phyloP scores from a whole-genome alignment of 2,329 filamentous ascomycete genomes.

The Ilyonectria robusta region DNA sequence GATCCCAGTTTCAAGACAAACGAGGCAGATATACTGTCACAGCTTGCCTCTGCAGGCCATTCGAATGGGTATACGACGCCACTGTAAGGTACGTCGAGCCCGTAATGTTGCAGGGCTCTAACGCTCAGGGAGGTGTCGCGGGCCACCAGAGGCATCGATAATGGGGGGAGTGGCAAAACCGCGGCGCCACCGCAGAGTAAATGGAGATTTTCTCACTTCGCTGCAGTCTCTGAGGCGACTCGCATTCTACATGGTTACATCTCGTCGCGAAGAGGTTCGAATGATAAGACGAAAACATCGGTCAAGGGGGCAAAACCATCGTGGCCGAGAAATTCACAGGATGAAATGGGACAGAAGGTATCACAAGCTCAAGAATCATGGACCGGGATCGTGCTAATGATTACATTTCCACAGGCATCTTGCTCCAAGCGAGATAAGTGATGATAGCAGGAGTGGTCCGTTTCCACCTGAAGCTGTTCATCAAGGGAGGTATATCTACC shows the following conservation, averaged over 20 bases:
- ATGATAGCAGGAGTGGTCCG: conserved; percentile 10
- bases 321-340: conserved; percentile 31
- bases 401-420: conserved; percentile 10
- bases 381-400: conserved; percentile 1
- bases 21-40: background rate
- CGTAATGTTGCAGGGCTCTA: conserved; percentile 13
- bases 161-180: background rate
- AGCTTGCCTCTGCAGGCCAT: background rate
- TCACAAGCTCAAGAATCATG: background rate
- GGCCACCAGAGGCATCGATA: background rate
- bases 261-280: background rate
- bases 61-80: background rate
- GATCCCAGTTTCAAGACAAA: background rate
- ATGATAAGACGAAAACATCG: background rate
- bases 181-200: too few relatives aligned
- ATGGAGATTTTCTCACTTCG: background rate
- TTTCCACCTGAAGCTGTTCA: conserved; percentile 34
- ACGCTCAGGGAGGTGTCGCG: background rate
- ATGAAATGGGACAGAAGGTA: conserved; percentile 29
- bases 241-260: background rate
- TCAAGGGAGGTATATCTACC: conserved; percentile 34
- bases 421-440: conserved; percentile 15
- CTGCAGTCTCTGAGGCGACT: background rate
- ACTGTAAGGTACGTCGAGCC: conserved; percentile 4
- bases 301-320: conserved; percentile 9